A percentile compares a stretch with the other conserved stretches of the same genome.
phyloP scores from a whole-genome alignment of 2,329 filamentous ascomycete genomes.

The Fusarium sp. region DNA sequence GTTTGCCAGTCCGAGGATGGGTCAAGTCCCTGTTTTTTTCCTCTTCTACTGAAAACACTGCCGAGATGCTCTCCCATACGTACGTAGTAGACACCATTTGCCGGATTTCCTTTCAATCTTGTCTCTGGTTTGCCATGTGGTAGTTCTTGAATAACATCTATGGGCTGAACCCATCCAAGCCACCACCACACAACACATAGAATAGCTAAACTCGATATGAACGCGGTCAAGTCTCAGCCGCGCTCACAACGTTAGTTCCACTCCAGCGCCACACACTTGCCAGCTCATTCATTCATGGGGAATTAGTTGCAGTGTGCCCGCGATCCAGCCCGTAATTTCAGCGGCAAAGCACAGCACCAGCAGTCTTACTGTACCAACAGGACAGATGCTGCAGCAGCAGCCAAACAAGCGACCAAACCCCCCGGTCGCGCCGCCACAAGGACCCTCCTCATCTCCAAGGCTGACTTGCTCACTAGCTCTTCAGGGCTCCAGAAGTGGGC shows the following conservation, averaged over 20 bases:
- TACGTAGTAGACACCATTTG: neutral
- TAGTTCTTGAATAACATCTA: neutral
- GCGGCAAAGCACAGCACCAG: neutral
- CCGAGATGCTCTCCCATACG: neutral
- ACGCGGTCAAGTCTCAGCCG: neutral
- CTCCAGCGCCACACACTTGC: neutral
- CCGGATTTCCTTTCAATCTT: neutral
- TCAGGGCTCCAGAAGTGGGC: neutral
- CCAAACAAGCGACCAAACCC: neutral
- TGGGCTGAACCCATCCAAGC: conserved; percentile 5
- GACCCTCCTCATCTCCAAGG: neutral
- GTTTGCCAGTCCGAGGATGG: neutral
- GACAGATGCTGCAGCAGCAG: neutral
- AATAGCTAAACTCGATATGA: neutral
- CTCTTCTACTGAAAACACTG: neutral
- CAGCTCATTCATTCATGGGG: neutral
- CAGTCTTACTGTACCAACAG: neutral
- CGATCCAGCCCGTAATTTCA: neutral
- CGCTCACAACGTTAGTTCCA: neutral
- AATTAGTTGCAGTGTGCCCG: neutral
- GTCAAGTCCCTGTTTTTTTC: neutral
- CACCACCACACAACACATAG: neutral
- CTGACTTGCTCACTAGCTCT: neutral
- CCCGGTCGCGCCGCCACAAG: neutral
- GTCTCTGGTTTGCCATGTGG: neutral